Base-by-base conservation (phyloP, 2,329 filamentous ascomycete genomes). In the Mariannaea elegans region DNA sequence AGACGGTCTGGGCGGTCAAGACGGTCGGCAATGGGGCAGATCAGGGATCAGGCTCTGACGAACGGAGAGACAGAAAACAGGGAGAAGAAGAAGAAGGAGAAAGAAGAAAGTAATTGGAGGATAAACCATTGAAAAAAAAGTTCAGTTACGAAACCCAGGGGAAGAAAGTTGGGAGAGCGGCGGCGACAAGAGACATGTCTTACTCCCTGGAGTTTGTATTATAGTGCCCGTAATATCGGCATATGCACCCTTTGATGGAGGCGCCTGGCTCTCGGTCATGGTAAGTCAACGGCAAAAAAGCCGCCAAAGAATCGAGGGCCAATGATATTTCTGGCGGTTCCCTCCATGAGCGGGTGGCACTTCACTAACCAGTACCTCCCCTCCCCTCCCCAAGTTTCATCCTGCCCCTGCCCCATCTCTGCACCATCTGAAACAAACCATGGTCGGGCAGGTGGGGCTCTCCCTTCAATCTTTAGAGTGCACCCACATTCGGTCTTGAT, bases 361-460 rank as follows among this genome's bases (percentile, higher is more conserved):
- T n/a, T n/a, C n/a, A n/a, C 56, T 44, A 14, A 4, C 13, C 32
- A 36, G 12, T 36, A 36, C 4, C 21, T 21, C 14, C 13, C 19
- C 12, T 27, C 21, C 3, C 41, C 36, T 44, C 41, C 41, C 44
- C 63, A 58, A 67, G 67, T 69, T 68, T 66, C 61, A 63, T 44
- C 18, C 34, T 8, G 36, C 34, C 38, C 50, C 56, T 54, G 50
- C 51, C 51, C 51, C 56, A 59, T 54, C 44, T 59, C 56, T 48
- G 31, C 62, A 63, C 59, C 57, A 62, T 68, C 65, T 68, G 67
- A 69, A 69, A 69, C 67, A 51, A 49, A 27, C 50, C 54, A 58
- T 44, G 19, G 41, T 44, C 16, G 52, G 24, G 50, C 49, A 31
- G 49, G 49, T 53, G 49, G 54, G 59, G 44, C 48, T 16, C 24